These are phyloP conservation scores for Saccharum spontaneum DNA, from an alignment of 176 grass and related monocot genomes.

Conservation along the genomic window DNA sequence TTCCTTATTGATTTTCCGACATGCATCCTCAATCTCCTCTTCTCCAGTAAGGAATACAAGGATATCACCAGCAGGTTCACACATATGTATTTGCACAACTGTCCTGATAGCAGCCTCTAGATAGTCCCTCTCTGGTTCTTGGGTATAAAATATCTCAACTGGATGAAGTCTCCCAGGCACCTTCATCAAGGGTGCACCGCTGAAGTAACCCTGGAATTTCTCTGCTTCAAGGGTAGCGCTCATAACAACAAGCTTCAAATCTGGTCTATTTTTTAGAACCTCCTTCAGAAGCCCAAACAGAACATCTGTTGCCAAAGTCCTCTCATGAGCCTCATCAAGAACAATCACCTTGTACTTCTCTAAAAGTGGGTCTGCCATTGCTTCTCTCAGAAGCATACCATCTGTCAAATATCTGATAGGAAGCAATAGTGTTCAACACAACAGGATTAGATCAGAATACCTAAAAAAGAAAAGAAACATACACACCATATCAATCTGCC, in stretches of 20 bases:
- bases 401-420: constrained; percentile 99
- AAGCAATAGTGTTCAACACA: constrained; percentile 87
- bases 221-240: constrained; percentile 96
- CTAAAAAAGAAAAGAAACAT: constrained; percentile 52
- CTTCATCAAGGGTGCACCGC: constrained; percentile 82
- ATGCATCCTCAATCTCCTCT: constrained; percentile 99
- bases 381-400: constrained; percentile 99
- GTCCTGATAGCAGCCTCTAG: constrained; percentile 89
- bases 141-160: constrained; percentile 98
- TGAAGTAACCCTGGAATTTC: constrained; percentile 88
- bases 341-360: constrained; percentile 95
- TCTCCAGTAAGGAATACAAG: constrained; percentile 98
- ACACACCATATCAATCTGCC: constrained; percentile 52
- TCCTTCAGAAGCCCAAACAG: constrained; percentile 96
- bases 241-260: constrained; percentile 95
- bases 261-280: constrained; percentile 80
- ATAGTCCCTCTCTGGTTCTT: constrained; percentile 97
- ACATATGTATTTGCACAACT: constrained; percentile 94
- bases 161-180: constrained; percentile 89
- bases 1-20: constrained; percentile 92
- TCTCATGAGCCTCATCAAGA: constrained; percentile 96
- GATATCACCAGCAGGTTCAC: constrained; percentile 82
- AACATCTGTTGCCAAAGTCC: constrained; percentile 90
- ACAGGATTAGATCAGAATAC: constrained; percentile 66
- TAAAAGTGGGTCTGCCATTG: constrained; percentile 97